phyloP scores from a whole-genome alignment of 257 asterid species.

The Gardenia jasminoides region DNA sequence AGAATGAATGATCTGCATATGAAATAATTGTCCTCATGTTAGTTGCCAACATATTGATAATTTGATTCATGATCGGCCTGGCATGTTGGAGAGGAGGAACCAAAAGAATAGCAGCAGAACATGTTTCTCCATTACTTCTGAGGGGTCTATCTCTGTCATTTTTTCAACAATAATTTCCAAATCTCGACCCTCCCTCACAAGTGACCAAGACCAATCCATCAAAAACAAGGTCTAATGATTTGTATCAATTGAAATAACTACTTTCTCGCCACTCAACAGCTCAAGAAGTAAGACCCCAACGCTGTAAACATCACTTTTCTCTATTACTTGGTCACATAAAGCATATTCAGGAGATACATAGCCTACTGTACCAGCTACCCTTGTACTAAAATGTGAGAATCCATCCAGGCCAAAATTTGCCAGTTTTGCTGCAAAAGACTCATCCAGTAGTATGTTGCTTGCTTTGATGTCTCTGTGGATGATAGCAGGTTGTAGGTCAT shows the following conservation, averaged over 20 bases:
- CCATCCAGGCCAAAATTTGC: slow-evolving; percentile 28
- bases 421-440: slow-evolving; percentile 19
- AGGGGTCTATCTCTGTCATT: slow-evolving; percentile 1
- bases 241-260: not conserved
- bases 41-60: slow-evolving; percentile 17
- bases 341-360: slow-evolving; percentile 26
- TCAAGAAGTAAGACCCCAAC: slow-evolving; percentile 28
- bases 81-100: slow-evolving; percentile 21
- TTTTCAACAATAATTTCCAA: slow-evolving; percentile 16
- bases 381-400: slow-evolving; percentile 24
- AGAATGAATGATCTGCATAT: not conserved
- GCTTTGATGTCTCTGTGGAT: slow-evolving; percentile 27
- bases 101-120: slow-evolving; percentile 16
- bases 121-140: slow-evolving; percentile 24
- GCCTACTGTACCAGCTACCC: slow-evolving; percentile 28
- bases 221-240: slow-evolving; percentile 1
- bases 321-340: slow-evolving; percentile 16
- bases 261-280: slow-evolving; percentile 25
- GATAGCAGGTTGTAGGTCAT: slow-evolving; percentile 16
- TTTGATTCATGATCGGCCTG: slow-evolving; percentile 22
- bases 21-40: not conserved
- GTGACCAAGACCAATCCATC: slow-evolving; percentile 24
- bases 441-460: slow-evolving; percentile 21
- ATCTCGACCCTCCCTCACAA: slow-evolving; percentile 15
- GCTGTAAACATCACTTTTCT: slow-evolving; percentile 26